Percentiles rank a stretch among this genome's conserved stretches.
These are phyloP conservation scores for Cyclocybe aegerita DNA, from an alignment of 768 basidiomycete genomes.

Conservation along the genomic window DNA sequence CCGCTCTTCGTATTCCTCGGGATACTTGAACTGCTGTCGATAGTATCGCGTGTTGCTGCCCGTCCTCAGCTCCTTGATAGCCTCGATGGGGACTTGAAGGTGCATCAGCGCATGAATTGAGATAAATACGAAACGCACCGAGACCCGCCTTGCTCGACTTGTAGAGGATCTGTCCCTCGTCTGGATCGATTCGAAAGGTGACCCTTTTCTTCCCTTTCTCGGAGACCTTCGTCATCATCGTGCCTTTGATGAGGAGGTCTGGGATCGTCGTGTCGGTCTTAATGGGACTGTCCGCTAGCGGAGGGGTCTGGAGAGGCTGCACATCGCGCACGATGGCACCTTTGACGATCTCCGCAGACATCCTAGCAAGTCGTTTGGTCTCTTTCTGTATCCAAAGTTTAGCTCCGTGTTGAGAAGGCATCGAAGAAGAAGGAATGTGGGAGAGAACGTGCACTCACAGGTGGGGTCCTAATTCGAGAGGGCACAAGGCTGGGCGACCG, in stretches of 20 bases:
- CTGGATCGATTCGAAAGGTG: conserved; percentile 69
- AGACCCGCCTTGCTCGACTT: conserved; percentile 61
- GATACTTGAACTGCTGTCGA: conserved; percentile 65
- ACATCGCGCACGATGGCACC: conserved; percentile 6
- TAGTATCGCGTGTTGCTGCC: conserved; percentile 71
- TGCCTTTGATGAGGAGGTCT: conserved; percentile 51
- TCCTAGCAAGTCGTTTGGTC: conserved; percentile 22
- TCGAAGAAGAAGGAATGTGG: background rate
- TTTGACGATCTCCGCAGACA: conserved; percentile 26
- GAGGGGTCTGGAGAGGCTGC: conserved; percentile 8
- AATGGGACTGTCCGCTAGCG: conserved; percentile 15
- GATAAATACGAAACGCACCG: conserved; percentile 39
- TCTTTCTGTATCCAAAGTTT: conserved; percentile 24
- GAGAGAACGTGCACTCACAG: background rate
- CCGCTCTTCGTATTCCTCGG: conserved; percentile 58
- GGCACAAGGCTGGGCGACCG: too few species aligned
- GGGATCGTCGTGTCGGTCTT: conserved; percentile 48
- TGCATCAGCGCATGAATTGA: background rate
- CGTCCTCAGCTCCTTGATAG: conserved; percentile 83
- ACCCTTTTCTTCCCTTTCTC: conserved; percentile 69
- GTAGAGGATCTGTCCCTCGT: conserved; percentile 75
- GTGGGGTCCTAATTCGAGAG: background rate
- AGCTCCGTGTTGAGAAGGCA: conserved; percentile 25
- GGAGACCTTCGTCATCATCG: conserved; percentile 79
- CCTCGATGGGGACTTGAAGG: conserved; percentile 73